Conservation (phyloP, 2,329 filamentous ascomycete genomes). For the Drechmeria coniospora region DNA sequence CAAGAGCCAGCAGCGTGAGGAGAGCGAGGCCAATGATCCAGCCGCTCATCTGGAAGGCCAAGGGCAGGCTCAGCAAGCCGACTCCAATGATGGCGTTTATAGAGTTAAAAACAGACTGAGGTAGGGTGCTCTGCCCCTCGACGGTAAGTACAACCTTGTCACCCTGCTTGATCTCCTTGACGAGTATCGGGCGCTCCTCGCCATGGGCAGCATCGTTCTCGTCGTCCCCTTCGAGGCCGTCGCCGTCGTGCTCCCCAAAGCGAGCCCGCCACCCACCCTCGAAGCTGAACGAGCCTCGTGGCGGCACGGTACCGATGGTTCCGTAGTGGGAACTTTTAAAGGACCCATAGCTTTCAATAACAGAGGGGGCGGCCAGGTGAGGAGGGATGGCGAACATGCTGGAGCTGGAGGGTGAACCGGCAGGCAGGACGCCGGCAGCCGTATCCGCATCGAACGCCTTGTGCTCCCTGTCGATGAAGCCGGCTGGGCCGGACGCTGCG, state of each 20-base stretch:
- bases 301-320: constrained; percentile 25
- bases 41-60: constrained; percentile 75
- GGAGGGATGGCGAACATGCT: constrained; percentile 42
- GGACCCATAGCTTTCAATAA: constrained; percentile 56
- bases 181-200: constrained; percentile 60
- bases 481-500: constrained; percentile 5
- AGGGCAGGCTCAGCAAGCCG: constrained; percentile 72
- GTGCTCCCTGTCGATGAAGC: constrained; percentile 30
- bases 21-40: constrained; percentile 73
- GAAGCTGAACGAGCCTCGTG: constrained; percentile 31
- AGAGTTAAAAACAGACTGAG: constrained; percentile 92
- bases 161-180: constrained; percentile 79
- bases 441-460: constrained; percentile 31
- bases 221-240: constrained; percentile 20
- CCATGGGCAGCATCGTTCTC: constrained; percentile 25
- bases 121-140: constrained; percentile 85
- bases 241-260: not conserved
- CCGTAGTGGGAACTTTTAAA: constrained; percentile 35
- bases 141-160: constrained; percentile 73
- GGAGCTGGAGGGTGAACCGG: constrained; percentile 15
- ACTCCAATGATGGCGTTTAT: constrained; percentile 88
- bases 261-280: constrained; percentile 7
- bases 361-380: constrained; percentile 49
- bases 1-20: constrained; percentile 55
- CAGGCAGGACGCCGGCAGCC: constrained; percentile 13